phyloP scores from a whole-genome alignment of 2,329 filamentous ascomycete genomes.

The Myriosclerotinia duriaeana region DNA sequence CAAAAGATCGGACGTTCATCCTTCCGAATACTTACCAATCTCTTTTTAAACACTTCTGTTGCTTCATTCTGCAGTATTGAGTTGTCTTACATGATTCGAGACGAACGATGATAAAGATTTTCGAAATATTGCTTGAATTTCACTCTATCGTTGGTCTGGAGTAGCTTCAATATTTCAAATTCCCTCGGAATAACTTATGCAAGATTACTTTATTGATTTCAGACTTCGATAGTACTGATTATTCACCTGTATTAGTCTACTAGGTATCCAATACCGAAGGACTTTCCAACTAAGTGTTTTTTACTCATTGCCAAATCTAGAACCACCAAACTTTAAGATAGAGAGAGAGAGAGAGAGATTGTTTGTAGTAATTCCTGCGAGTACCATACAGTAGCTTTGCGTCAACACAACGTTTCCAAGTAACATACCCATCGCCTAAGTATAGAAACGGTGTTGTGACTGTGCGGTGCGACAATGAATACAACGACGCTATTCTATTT shows the following conservation, averaged over 20 bases:
- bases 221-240: constrained; percentile 3
- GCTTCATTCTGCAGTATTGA: constrained; percentile 1
- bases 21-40: constrained; percentile 33
- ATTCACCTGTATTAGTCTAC: not conserved
- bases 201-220: constrained; percentile 10
- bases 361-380: constrained; percentile 10
- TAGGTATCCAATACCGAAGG: not conserved
- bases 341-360: not conserved
- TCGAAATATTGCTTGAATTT: not conserved
- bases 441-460: constrained; percentile 10
- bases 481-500: constrained; percentile 10
- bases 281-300: not conserved
- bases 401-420: constrained; percentile 17
- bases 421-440: not conserved
- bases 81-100: constrained; percentile 9
- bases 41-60: constrained; percentile 24
- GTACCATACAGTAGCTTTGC: not conserved
- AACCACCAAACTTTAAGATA: not conserved
- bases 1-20: constrained; percentile 28
- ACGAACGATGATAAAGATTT: not conserved
- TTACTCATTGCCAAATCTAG: not conserved
- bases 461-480: constrained; percentile 7
- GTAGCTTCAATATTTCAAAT: constrained; percentile 10
- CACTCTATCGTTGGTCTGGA: not conserved
- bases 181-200: constrained; percentile 9